These are phyloP conservation scores for Podospora conica DNA, from an alignment of 495 filamentous ascomycete genomes.

Conservation along the genomic window DNA sequence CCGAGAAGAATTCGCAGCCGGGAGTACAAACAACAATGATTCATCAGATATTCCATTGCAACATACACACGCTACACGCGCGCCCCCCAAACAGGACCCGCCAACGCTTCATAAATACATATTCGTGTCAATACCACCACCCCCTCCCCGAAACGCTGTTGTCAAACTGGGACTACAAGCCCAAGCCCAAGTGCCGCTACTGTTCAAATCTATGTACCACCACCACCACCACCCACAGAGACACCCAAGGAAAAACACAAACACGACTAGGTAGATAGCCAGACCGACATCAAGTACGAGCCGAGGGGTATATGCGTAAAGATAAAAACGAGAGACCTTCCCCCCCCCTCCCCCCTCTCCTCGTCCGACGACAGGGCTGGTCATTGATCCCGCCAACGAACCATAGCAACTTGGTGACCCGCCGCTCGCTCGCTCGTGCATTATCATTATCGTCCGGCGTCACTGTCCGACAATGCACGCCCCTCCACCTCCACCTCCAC, in stretches of 20 bases:
- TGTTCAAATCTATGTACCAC: background rate
- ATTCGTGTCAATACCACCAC: background rate
- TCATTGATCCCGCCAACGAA: background rate
- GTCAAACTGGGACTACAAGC: background rate
- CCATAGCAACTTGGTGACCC: background rate
- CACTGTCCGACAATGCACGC: background rate
- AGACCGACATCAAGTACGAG: background rate
- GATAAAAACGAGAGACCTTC: background rate
- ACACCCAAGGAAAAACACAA: background rate
- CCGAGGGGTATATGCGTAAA: conserved; percentile 1
- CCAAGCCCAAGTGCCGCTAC: no score
- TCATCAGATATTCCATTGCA: background rate
- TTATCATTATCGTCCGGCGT: background rate
- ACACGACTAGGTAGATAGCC: background rate
- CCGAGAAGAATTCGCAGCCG: no score
- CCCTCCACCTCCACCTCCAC: background rate
- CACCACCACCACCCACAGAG: background rate
- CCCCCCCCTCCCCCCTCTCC: background rate
- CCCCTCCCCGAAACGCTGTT: background rate
- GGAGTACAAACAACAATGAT: no score
- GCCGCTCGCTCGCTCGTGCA: background rate
- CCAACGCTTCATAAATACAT: background rate
- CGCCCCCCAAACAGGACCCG: background rate
- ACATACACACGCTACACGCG: background rate
- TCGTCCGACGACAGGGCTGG: background rate